Base-by-base conservation (phyloP, 1,139 yeast genomes). In the Chernovozyma sophiae-reginae region DNA sequence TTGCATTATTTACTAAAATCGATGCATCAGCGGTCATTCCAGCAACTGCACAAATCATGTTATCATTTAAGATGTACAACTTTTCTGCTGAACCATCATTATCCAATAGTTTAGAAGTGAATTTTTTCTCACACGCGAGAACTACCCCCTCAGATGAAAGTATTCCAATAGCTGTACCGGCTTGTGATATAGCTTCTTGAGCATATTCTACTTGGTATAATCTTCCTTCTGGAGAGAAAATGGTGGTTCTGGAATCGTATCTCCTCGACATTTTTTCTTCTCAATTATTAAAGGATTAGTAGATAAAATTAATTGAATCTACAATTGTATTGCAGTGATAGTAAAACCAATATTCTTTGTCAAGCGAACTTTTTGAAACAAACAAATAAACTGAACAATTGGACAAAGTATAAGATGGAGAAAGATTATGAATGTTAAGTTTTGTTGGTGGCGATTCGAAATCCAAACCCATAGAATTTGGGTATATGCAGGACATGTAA, bases 21-120 rank as follows among this genome's bases (percentile, higher is more conserved):
- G 89, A 83, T 2, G 98, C 98, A 62, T 94, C 99, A 1, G 97
- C 94, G 32, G 94, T 94, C 80, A 92, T 83, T 35, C 99, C 99
- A 1, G 99, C 98, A 25, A 94, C 99, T 1, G 97, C 96, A 52
- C 95, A 87, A 36, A 90, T 74, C 72, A 84, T 84, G 52, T 83
- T 81, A 60, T 75, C 90, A 61, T 84, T 86, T 55, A 92, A 68
- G 28, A 80, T 76, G 63, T 90, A 92, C 65, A 94, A 76, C 64
- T 92, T 92, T 64, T 92, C 99, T 30, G 96, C 89, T 22, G 87
- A 77, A 20, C 92, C 85, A 58, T 90, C 97, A 63, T 89, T 95
- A 62, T 94, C 98, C 44, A 92, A 76, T 49, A 92, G 72, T 56
- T 90, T 89, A 44, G 92, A 81, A 26, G 97, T 89, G 38, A 90